phyloP scores from a whole-genome alignment of 495 filamentous ascomycete species.

The Neurospora sp. region DNA sequence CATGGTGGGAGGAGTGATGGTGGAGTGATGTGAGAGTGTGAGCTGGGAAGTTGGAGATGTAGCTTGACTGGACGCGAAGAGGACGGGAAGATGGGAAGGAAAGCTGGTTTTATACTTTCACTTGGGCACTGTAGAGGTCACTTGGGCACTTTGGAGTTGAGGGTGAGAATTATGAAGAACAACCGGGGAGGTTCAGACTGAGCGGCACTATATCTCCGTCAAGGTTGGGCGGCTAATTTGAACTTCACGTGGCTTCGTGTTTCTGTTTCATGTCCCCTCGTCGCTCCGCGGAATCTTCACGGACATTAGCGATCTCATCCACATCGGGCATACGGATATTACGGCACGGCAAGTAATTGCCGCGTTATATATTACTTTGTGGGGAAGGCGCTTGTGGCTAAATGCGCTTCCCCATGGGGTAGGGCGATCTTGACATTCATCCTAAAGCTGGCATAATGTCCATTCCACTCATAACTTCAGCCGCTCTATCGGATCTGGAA shows the following conservation, averaged over 20 bases:
- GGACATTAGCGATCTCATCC: accelerated
- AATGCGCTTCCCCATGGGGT: neutral
- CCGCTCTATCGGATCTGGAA: neutral
- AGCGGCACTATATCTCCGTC: neutral
- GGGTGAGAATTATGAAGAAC: too few relatives aligned
- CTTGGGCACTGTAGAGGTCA: too few relatives aligned
- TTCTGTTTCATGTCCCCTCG: neutral
- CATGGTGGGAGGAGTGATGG: conserved; percentile 8
- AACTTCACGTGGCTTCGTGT: neutral
- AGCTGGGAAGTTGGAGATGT: too few relatives aligned
- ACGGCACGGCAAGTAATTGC: neutral
- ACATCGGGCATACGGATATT: neutral
- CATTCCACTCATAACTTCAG: neutral
- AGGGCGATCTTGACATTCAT: neutral
- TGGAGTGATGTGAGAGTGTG: too few relatives aligned
- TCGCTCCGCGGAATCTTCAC: neutral
- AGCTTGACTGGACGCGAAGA: too few relatives aligned
- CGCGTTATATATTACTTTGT: neutral
- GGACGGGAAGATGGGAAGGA: too few relatives aligned
- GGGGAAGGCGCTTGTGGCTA: neutral
- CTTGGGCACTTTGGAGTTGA: too few relatives aligned
- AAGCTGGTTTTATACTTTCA: too few relatives aligned
- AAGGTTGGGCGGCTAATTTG: neutral
- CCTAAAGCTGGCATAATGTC: neutral
- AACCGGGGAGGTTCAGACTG: too few relatives aligned